These are phyloP conservation scores for Naganishia kalamii DNA, from an alignment of 768 basidiomycete species.

Conservation along the genomic window DNA sequence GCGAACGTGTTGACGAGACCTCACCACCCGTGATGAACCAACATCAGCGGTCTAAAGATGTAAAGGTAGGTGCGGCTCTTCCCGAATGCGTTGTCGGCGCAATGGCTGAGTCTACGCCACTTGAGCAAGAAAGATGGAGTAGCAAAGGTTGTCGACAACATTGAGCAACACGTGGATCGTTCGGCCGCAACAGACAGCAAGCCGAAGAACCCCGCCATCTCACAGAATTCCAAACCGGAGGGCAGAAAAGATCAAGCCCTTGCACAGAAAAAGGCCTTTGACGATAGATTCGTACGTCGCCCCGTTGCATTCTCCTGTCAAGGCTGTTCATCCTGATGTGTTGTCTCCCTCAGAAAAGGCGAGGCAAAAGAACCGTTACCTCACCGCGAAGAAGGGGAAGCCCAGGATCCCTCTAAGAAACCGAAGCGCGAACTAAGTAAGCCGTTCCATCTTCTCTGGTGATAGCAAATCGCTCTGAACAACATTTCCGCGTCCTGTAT, in stretches of 20 bases:
- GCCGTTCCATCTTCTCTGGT: neutral
- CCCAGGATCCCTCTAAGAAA: constrained; percentile 15
- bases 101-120: no score
- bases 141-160: neutral
- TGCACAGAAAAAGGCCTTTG: constrained; percentile 26
- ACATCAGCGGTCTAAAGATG: neutral
- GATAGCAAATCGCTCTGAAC: neutral
- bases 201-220: neutral
- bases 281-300: constrained; percentile 22
- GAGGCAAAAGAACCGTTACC: constrained; percentile 25
- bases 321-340: neutral
- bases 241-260: constrained; percentile 19
- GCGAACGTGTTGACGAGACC: neutral
- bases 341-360: constrained; percentile 17
- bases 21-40: neutral
- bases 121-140: neutral
- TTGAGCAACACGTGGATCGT: neutral
- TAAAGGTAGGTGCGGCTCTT: neutral
- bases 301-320: neutral
- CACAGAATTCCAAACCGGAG: constrained; percentile 8
- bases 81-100: no score
- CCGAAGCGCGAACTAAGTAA: constrained; percentile 23
- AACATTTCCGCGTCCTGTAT: no score
- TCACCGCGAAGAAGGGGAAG: constrained; percentile 10
- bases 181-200: neutral